A percentile compares a stretch with the other conserved stretches of the same genome.
phyloP scores from a whole-genome alignment of 2,329 filamentous ascomycete species.

The Dactylellina leptospora region DNA sequence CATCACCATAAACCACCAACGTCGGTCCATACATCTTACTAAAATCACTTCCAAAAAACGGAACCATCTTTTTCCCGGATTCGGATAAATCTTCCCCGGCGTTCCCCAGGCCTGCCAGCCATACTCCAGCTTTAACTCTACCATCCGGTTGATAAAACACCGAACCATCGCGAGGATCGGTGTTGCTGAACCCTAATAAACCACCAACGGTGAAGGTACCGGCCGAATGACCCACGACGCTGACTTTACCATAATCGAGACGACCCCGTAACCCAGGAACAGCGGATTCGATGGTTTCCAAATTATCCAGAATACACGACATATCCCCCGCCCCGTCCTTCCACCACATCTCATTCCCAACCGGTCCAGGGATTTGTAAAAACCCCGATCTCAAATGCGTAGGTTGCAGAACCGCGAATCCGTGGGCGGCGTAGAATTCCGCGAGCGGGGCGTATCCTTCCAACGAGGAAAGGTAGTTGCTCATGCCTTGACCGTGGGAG shows the following conservation, averaged over 20 bases:
- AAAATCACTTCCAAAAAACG: slow-evolving; percentile 60
- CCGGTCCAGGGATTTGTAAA: slow-evolving; percentile 53
- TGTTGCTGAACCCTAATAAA: slow-evolving; percentile 60
- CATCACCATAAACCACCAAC: slow-evolving; percentile 61
- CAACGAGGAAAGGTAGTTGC: slow-evolving; percentile 61
- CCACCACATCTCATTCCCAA: slow-evolving; percentile 58
- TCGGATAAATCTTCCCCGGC: slow-evolving; percentile 58
- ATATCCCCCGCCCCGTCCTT: slow-evolving; percentile 60
- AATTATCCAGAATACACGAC: slow-evolving; percentile 60
- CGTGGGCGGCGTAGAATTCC: slow-evolving; percentile 62
- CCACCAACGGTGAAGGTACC: slow-evolving; percentile 59
- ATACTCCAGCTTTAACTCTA: slow-evolving; percentile 61
- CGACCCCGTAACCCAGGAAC: slow-evolving; percentile 59
- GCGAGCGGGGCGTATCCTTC: slow-evolving; percentile 62
- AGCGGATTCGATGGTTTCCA: slow-evolving; percentile 60
- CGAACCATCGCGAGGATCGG: slow-evolving; percentile 58
- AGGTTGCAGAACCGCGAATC: slow-evolving; percentile 63
- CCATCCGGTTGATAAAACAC: slow-evolving; percentile 56
- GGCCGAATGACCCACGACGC: slow-evolving; percentile 61
- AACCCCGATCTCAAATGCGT: slow-evolving; percentile 61
- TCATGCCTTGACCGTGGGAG: slow-evolving; percentile 61
- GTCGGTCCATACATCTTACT: slow-evolving; percentile 59
- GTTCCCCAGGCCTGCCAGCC: slow-evolving; percentile 59
- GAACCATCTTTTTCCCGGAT: slow-evolving; percentile 57
- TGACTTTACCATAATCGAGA: slow-evolving; percentile 59